Percentiles rank a stretch among this genome's conserved stretches.
Conservation (phyloP, 2,329 filamentous ascomycete species). For the Colletotrichum sp. region DNA sequence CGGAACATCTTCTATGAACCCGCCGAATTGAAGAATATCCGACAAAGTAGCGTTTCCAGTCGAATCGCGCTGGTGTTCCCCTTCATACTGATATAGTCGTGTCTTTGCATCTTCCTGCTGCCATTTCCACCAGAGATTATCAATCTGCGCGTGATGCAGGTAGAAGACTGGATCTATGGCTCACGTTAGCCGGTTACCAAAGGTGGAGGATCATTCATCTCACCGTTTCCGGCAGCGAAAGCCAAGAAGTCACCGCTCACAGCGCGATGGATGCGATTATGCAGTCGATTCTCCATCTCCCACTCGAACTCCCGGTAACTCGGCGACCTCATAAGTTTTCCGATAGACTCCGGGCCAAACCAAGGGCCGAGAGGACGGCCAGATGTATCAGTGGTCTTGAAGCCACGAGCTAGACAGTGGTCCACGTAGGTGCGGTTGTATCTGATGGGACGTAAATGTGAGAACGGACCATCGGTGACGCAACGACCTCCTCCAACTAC, state of each 20-base stretch:
- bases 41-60: background rate
- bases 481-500: background rate
- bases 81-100: background rate
- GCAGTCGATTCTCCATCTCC: conserved; percentile 6
- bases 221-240: conserved; percentile 18
- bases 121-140: background rate
- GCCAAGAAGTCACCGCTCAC: conserved; percentile 17
- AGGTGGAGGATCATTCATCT: background rate
- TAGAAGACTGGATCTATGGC: background rate
- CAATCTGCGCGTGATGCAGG: background rate
- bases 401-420: conserved; percentile 7
- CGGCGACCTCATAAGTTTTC: background rate
- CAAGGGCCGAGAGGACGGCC: background rate
- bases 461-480: conserved; percentile 18
- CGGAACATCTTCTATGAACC: background rate
- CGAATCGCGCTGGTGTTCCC: background rate
- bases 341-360: background rate
- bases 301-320: background rate
- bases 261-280: conserved; percentile 6
- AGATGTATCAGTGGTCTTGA: background rate
- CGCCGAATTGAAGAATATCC: background rate
- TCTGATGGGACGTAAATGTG: conserved; percentile 15
- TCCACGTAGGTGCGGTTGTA: conserved; percentile 10
- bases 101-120: background rate
- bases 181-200: background rate